These are phyloP conservation scores for Suhomyces coccinellae DNA, from an alignment of 1,139 yeast genomes.

Conservation along the genomic window DNA sequence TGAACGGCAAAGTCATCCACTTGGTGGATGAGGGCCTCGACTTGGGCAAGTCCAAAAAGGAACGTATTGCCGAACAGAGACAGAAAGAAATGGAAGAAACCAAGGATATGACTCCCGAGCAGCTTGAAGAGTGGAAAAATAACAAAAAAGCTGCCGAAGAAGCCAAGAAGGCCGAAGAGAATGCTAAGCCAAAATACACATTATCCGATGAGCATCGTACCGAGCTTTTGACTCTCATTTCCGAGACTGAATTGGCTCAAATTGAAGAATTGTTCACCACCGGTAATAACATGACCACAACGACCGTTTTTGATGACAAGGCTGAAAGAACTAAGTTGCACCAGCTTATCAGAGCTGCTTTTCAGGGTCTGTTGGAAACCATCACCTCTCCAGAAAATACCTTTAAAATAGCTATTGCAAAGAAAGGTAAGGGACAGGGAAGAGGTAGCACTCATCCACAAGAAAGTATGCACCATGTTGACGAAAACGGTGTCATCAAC, in stretches of 20 bases:
- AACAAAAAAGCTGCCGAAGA: constrained; percentile 28
- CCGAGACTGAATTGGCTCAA: constrained; percentile 56
- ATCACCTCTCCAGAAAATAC: constrained; percentile 70
- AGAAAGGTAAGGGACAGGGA: constrained; percentile 25
- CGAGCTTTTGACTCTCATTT: constrained; percentile 54
- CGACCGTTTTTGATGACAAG: constrained; percentile 62
- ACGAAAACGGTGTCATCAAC: constrained; percentile 46
- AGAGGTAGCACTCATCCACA: constrained; percentile 25
- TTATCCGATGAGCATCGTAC: constrained; percentile 47
- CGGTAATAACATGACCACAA: constrained; percentile 63
- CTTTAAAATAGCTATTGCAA: constrained; percentile 56
- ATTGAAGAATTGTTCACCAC: constrained; percentile 56
- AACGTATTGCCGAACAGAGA: constrained; percentile 49
- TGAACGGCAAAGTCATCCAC: constrained; percentile 69
- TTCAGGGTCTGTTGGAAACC: constrained; percentile 74
- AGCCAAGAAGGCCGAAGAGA: constrained; percentile 23
- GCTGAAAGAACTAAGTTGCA: constrained; percentile 74
- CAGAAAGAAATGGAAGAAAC: constrained; percentile 40
- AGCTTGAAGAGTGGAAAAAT: constrained; percentile 33
- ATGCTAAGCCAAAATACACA: constrained; percentile 40
- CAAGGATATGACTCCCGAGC: constrained; percentile 38
- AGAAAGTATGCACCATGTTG: constrained; percentile 52
- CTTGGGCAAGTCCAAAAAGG: constrained; percentile 50
- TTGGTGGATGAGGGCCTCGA: constrained; percentile 72
- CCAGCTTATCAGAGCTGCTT: constrained; percentile 70